Evolutionary conservation across 805 yeast genomes (phyloP).

Genomic region (Ogataea paraovalis): DNA sequence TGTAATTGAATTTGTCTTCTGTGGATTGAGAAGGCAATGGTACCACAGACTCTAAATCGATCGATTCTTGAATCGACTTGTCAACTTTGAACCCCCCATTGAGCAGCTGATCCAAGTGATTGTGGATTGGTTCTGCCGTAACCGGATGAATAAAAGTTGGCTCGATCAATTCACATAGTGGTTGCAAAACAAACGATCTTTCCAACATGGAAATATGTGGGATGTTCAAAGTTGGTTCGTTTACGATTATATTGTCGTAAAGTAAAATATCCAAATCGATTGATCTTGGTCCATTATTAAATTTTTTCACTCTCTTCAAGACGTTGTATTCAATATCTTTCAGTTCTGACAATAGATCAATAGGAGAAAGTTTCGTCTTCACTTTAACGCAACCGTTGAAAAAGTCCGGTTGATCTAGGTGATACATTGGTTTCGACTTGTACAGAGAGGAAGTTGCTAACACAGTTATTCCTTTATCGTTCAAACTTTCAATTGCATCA

Average conservation of each 20-base stretch:
- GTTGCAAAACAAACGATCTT: slow-evolving; percentile 84
- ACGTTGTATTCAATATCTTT: slow-evolving; percentile 76
- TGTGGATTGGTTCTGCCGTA: slow-evolving; percentile 73
- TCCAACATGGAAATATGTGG: slow-evolving; percentile 91
- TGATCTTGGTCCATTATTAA: slow-evolving; percentile 89
- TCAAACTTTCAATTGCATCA: slow-evolving; percentile 48
- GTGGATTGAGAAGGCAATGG: slow-evolving; percentile 35
- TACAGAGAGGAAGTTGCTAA: slow-evolving; percentile 71
- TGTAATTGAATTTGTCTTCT: slow-evolving; percentile 21
- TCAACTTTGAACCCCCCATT: slow-evolving; percentile 20
- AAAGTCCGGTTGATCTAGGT: slow-evolving; percentile 72
- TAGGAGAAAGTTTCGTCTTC: slow-evolving; percentile 60
- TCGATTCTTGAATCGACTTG: slow-evolving; percentile 43
- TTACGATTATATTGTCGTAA: slow-evolving; percentile 57
- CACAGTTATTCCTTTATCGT: slow-evolving; percentile 40
- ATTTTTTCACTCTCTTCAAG: slow-evolving; percentile 65
- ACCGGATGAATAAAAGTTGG: slow-evolving; percentile 74
- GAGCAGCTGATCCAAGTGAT: slow-evolving; percentile 52
- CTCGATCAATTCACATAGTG: slow-evolving; percentile 75
- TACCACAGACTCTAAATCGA: slow-evolving; percentile 43
- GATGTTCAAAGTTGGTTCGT: slow-evolving; percentile 55
- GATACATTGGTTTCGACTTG: slow-evolving; percentile 91
- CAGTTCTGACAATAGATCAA: slow-evolving; percentile 51
- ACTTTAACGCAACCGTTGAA: slow-evolving; percentile 77
- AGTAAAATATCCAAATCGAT: slow-evolving; percentile 86